These are phyloP conservation scores for Sugiyamaella smithiae DNA, from an alignment of 805 yeast genomes.

Conservation along the genomic window DNA sequence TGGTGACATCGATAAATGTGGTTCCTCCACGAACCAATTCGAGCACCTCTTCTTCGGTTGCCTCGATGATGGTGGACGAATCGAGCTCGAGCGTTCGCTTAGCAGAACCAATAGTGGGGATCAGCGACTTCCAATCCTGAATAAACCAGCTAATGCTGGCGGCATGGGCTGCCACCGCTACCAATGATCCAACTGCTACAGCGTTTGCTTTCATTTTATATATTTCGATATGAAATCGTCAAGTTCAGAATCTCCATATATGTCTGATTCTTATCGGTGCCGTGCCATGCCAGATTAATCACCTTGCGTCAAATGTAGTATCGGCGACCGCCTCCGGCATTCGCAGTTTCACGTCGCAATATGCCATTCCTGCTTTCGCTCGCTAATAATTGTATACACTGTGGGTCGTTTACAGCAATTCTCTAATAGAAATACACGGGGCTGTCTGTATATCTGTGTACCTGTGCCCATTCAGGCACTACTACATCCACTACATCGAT, in stretches of 20 bases:
- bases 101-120: background rate
- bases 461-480: too few species aligned
- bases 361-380: too few species aligned
- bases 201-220: background rate
- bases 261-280: constrained; percentile 1
- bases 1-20: constrained; percentile 59
- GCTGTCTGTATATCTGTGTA: too few species aligned
- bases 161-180: background rate
- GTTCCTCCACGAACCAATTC: constrained; percentile 42
- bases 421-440: too few species aligned
- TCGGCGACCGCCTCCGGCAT: too few species aligned
- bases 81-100: background rate
- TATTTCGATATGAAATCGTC: background rate
- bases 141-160: background rate
- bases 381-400: too few species aligned
- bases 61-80: background rate
- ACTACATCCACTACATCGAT: too few species aligned
- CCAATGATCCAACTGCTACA: background rate
- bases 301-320: too few species aligned
- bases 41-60: background rate
- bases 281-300: constrained; percentile 3
- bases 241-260: too few species aligned
- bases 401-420: too few species aligned
- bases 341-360: too few species aligned
- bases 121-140: background rate